A percentile compares a stretch with the other conserved stretches of the same genome.
These are phyloP conservation scores for Tetraselmis chui DNA, from an alignment of 139 green algal species.

Conservation along the genomic window DNA sequence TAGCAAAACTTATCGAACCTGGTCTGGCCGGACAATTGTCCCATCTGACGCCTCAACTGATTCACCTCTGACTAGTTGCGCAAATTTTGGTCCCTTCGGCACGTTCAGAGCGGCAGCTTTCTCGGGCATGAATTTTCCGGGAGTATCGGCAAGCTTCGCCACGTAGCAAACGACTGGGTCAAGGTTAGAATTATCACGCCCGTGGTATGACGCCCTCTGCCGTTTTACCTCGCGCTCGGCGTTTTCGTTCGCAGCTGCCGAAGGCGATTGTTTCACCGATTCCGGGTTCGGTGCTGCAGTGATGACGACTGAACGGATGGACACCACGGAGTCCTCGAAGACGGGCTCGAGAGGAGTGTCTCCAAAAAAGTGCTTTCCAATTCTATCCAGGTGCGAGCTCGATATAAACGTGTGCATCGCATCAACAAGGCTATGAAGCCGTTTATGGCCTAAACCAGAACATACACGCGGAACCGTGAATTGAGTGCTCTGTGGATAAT, in stretches of 20 bases:
- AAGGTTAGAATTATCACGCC: no score
- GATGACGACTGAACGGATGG: not conserved
- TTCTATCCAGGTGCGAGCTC: not conserved
- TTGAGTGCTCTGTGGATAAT: no score
- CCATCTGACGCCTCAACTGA: constrained; percentile 46
- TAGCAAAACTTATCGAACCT: no score
- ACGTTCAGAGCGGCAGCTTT: constrained; percentile 73
- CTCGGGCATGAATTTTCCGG: constrained; percentile 81
- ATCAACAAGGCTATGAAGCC: not conserved
- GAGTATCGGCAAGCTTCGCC: constrained; percentile 57
- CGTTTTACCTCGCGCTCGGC: no score
- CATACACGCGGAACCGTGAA: no score
- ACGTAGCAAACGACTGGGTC: constrained; percentile 60
- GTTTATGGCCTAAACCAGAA: not conserved
- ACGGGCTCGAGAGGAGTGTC: not conserved
- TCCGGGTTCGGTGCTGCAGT: no score
- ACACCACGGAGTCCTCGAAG: not conserved
- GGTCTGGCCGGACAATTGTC: constrained; percentile 29
- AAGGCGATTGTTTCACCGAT: no score
- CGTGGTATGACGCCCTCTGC: no score
- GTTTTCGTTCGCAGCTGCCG: no score
- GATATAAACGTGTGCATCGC: not conserved
- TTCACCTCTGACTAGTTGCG: constrained; percentile 64
- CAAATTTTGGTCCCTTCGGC: constrained; percentile 52
- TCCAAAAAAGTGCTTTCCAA: not conserved